Percentiles rank a stretch among this genome's conserved stretches.
Evolutionary conservation across 768 basidiomycete species (phyloP).

Genomic region (Tulasnella sp.): DNA sequence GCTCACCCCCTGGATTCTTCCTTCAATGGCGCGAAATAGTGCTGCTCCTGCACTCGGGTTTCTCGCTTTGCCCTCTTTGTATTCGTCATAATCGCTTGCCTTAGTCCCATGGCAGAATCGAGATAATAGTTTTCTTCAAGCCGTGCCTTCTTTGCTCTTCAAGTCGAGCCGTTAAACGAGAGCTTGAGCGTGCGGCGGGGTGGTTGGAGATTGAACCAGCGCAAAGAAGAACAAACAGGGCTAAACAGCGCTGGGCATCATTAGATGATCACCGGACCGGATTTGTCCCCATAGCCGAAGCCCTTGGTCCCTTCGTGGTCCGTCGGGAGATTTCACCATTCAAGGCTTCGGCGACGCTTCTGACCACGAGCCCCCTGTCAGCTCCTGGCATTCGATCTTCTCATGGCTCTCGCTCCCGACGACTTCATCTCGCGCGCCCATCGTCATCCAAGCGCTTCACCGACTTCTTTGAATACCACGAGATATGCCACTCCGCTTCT

Average conservation of each 20-base stretch:
- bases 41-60: slow-evolving; percentile 34
- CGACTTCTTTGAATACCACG: slow-evolving; percentile 1
- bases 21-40: slow-evolving; percentile 47
- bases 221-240: not conserved
- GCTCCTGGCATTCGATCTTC: slow-evolving; percentile 1
- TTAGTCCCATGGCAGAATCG: not conserved
- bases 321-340: slow-evolving; percentile 7
- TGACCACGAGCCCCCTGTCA: slow-evolving; percentile 7
- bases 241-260: not conserved
- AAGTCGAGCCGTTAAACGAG: too few species aligned
- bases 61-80: not conserved
- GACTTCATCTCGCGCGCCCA: not conserved
- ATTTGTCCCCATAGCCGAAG: not conserved
- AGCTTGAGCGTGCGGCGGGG: too few species aligned
- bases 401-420: slow-evolving; percentile 5
- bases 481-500: not conserved
- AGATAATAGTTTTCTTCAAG: too few species aligned
- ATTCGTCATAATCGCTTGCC: not conserved
- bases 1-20: slow-evolving; percentile 35
- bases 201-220: not conserved
- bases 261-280: slow-evolving; percentile 4
- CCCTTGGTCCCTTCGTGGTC: not conserved
- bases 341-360: not conserved
- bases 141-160: too few species aligned
- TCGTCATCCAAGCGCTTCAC: not conserved